A percentile compares a stretch with the other conserved stretches of the same genome.
Conservation (phyloP, 2,329 filamentous ascomycete species). For the Arachnomyces sp. region DNA sequence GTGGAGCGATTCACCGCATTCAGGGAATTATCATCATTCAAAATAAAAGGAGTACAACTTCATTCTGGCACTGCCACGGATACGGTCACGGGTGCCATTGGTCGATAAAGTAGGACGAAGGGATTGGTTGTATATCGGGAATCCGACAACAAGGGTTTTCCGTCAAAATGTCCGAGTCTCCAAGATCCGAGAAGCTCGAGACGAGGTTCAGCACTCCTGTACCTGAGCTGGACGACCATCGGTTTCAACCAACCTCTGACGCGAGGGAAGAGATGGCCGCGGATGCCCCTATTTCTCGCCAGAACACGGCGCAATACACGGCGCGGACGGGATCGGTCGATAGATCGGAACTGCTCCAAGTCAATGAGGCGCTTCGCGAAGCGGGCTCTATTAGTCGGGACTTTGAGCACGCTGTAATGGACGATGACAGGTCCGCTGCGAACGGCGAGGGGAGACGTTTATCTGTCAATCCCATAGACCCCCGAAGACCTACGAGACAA, state of each 20-base stretch:
- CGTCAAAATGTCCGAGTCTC: slow-evolving; percentile 41
- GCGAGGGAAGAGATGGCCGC: slow-evolving; percentile 29
- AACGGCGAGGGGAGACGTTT: slow-evolving; percentile 30
- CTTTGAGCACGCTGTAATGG: slow-evolving; percentile 76
- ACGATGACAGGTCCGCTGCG: slow-evolving; percentile 53
- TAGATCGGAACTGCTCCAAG: slow-evolving; percentile 38
- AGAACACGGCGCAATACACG: slow-evolving; percentile 39
- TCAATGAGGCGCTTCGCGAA: slow-evolving; percentile 39
- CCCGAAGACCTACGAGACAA: slow-evolving; percentile 27
- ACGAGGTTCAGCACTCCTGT: slow-evolving; percentile 57
- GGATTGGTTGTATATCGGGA: no score
- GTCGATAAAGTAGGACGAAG: not conserved
- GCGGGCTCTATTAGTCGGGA: slow-evolving; percentile 56
- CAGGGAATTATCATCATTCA: slow-evolving; percentile 18
- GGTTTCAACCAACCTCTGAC: slow-evolving; percentile 41
- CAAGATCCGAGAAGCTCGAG: slow-evolving; percentile 56
- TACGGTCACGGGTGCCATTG: not conserved
- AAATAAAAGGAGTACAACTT: slow-evolving; percentile 7
- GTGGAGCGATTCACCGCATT: slow-evolving; percentile 23
- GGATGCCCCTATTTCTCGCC: slow-evolving; percentile 7
- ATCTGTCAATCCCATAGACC: slow-evolving; percentile 34
- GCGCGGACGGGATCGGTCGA: slow-evolving; percentile 42
- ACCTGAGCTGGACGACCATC: slow-evolving; percentile 75
- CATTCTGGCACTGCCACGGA: no score
- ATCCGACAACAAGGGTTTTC: not conserved